Evolutionary conservation across 2,329 filamentous ascomycete species (phyloP), one percentile per base, ranked within the genome.

Genomic region (Fusarium caatingaense): DNA sequence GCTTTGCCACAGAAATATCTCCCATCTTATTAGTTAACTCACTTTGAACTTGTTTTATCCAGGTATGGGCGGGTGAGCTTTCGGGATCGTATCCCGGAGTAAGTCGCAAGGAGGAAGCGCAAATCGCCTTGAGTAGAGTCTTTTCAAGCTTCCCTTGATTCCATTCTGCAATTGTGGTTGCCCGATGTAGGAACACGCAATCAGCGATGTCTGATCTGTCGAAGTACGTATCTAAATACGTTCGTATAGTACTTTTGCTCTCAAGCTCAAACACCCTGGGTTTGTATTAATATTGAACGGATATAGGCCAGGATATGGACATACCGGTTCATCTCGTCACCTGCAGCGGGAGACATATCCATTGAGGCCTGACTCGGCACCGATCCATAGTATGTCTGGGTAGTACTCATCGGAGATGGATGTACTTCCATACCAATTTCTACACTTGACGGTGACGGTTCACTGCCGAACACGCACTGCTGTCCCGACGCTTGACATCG

Each of bases 401-500:
- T 11, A 37, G 34, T 37, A n/a, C 5, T 37, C 3, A 10, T n/a
- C 18, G 18, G 34, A 21, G 66, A 68, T 16, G 37, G 45, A 41
- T 69, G 40, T 2, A 41, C 27, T 9, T 68, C 62, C 5, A 46
- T 28, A 2, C 9, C 41, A 3, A 12, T 5, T 1, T 59, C 58
- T 16, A 37, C 30, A 12, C 18, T 51, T 0, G 27, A 27, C 1
- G 16, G n/a, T 4, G 18, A 16, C 12, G 11, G 21, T 0, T 54
- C 27, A 16, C 37, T 41, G 1, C 45, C 46, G 15, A 72, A 72
- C 0, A 53, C 2, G 32, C 73, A 76, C 6, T 50, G 54, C 3
- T 64, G 57, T 0, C 56, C 53, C 1, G 65, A 65, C 8, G 69
- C 72, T n/a, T 60, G 65, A 60, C 79, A 81, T 59, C 78, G 69